These are phyloP conservation scores for Elaeis oleifera DNA, from an alignment of 202 grass and related monocot species.

Conservation along the genomic window DNA sequence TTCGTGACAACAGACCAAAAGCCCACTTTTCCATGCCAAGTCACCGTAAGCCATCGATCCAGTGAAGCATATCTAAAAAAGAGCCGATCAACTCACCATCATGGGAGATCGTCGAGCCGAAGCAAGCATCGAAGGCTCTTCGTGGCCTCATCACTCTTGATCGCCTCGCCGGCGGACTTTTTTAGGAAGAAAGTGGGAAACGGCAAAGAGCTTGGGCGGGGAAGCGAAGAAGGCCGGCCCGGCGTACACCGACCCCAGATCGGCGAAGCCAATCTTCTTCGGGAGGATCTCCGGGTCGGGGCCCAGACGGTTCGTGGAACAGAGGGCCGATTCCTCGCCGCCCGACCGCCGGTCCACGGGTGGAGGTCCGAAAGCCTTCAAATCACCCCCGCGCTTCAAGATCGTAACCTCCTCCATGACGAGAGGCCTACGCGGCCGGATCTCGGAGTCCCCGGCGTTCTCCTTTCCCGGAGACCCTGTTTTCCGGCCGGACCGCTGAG, in stretches of 20 bases:
- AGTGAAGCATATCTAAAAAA: too few relatives aligned
- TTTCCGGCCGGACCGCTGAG: too few relatives aligned
- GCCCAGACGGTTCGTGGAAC: background rate
- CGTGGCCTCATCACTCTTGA: too few relatives aligned
- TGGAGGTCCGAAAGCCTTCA: background rate
- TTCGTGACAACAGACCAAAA: too few relatives aligned
- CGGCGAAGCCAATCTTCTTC: background rate
- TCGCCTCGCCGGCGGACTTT: background rate
- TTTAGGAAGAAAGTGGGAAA: constrained; percentile 24
- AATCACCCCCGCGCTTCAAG: constrained; percentile 3
- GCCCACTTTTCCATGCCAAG: too few relatives aligned
- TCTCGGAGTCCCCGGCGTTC: background rate
- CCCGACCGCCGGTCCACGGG: too few relatives aligned
- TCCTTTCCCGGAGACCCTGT: too few relatives aligned
- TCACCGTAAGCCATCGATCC: too few relatives aligned
- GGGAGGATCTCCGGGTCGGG: constrained; percentile 7
- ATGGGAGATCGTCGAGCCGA: too few relatives aligned
- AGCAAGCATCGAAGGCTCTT: too few relatives aligned
- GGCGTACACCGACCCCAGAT: background rate
- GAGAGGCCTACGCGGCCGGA: background rate
- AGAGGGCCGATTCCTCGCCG: too few relatives aligned
- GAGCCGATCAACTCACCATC: too few relatives aligned
- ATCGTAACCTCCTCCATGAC: background rate
- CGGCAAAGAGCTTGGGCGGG: constrained; percentile 1
- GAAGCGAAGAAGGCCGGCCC: background rate